Evolutionary conservation across 2,329 filamentous ascomycete species (phyloP).

Genomic region (Penicillium sp.): DNA sequence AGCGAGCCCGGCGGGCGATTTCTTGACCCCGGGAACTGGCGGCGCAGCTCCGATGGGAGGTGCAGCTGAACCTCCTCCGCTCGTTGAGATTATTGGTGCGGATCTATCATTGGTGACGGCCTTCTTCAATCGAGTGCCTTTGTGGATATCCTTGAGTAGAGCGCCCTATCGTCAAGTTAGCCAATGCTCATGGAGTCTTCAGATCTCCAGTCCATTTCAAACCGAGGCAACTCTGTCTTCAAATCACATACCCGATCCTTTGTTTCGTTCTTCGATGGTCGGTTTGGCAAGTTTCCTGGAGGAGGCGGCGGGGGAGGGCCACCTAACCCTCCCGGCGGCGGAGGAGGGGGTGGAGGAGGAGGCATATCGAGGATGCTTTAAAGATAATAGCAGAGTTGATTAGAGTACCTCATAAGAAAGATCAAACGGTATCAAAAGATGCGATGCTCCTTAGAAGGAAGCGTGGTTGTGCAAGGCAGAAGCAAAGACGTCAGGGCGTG

Average conservation of each 20-base stretch:
- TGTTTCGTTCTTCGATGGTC: slow-evolving; percentile 53
- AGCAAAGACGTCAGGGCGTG: slow-evolving; percentile 25
- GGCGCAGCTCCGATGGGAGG: slow-evolving; percentile 70
- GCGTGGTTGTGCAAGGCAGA: slow-evolving; percentile 18
- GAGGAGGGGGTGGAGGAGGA: slow-evolving; percentile 66
- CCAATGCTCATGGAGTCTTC: background rate
- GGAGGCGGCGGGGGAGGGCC: slow-evolving; percentile 63
- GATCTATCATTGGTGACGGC: slow-evolving; percentile 89
- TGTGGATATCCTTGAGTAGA: slow-evolving; percentile 79
- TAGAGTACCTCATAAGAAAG: background rate
- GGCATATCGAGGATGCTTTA: slow-evolving; percentile 33
- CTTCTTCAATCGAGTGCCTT: slow-evolving; percentile 76
- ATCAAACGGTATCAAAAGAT: slow-evolving; percentile 9
- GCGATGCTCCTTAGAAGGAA: slow-evolving; percentile 15
- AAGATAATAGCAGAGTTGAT: background rate
- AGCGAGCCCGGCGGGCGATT: slow-evolving; percentile 23
- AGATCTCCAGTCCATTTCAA: background rate
- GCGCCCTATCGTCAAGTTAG: slow-evolving; percentile 59
- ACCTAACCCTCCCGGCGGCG: slow-evolving; percentile 54
- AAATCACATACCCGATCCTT: slow-evolving; percentile 58
- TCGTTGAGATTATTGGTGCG: slow-evolving; percentile 63
- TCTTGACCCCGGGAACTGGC: slow-evolving; percentile 60
- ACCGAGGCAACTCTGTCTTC: background rate
- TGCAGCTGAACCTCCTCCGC: slow-evolving; percentile 54
- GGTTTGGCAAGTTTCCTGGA: slow-evolving; percentile 48